These are phyloP conservation scores for Adansonia gregorii DNA, from an alignment of 441 rosid genomes.

Conservation along the genomic window DNA sequence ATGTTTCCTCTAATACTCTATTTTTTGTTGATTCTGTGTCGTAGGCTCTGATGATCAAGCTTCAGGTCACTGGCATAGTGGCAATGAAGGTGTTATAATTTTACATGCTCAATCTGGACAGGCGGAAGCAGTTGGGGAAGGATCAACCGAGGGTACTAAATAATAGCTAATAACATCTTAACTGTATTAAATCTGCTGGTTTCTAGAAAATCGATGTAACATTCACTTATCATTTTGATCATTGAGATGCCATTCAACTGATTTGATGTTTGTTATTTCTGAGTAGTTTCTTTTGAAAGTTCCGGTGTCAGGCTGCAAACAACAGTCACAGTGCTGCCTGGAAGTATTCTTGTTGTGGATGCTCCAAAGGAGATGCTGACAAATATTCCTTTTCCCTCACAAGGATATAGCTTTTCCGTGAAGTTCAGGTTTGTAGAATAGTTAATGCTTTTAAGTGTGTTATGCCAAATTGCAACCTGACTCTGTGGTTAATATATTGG, in stretches of 20 bases:
- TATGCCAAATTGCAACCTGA: conserved; percentile 5
- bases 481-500: conserved; percentile 6
- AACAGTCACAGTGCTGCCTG: conserved; percentile 63
- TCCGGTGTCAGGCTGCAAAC: conserved; percentile 67
- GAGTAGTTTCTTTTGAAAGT: conserved; percentile 71
- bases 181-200: conserved; percentile 24
- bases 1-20: background rate
- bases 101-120: conserved; percentile 66
- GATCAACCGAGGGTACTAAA: conserved; percentile 68
- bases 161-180: background rate
- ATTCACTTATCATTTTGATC: conserved; percentile 10
- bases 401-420: conserved; percentile 78
- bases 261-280: conserved; percentile 32
- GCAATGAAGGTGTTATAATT: conserved; percentile 61
- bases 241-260: conserved; percentile 28
- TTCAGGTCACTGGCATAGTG: conserved; percentile 75
- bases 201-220: conserved; percentile 13
- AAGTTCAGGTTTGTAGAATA: conserved; percentile 67
- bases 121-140: conserved; percentile 73
- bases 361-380: conserved; percentile 80
- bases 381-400: conserved; percentile 74
- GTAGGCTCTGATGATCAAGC: conserved; percentile 59
- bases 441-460: conserved; percentile 21
- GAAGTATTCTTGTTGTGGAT: conserved; percentile 58
- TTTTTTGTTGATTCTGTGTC: conserved; percentile 16